phyloP scores from a whole-genome alignment of 1,284 basidiomycete species.

The Cryptococcus deneoformans region DNA sequence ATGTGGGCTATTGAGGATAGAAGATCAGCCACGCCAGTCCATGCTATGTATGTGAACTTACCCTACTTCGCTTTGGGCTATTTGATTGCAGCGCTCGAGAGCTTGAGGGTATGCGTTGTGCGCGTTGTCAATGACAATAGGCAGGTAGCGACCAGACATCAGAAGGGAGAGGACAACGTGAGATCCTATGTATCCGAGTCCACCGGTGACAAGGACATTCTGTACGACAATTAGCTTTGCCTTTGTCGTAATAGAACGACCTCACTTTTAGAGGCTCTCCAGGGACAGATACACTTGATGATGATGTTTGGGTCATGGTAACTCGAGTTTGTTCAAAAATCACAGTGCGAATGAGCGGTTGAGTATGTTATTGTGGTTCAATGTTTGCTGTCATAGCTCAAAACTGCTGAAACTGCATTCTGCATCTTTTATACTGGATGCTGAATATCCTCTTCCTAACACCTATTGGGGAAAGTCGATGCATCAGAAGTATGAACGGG shows the following conservation, averaged over 20 bases:
- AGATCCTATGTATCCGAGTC: conserved; percentile 60
- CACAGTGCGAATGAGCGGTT: conserved; percentile 48
- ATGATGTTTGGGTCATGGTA: not conserved
- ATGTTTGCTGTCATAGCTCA: no score
- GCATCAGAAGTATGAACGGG: no score
- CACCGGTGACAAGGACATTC: conserved; percentile 38
- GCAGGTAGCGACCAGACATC: conserved; percentile 79
- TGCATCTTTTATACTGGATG: no score
- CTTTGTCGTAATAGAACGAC: no score
- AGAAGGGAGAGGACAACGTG: conserved; percentile 82
- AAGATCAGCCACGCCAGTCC: not conserved
- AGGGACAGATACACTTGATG: no score
- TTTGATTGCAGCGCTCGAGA: conserved; percentile 70
- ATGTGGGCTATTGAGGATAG: conserved; percentile 47
- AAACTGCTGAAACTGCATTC: no score
- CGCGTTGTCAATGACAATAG: conserved; percentile 82
- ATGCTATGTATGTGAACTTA: not conserved
- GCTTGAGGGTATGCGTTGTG: conserved; percentile 79
- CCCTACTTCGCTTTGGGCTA: conserved; percentile 56
- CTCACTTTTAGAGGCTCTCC: no score
- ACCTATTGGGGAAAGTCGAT: no score
- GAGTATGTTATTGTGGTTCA: no score
- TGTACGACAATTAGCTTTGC: not conserved
- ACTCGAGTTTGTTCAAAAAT: conserved; percentile 44
- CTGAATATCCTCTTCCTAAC: no score